Conservation (phyloP, 495 filamentous ascomycete species). For the Aspergillus affinis region DNA sequence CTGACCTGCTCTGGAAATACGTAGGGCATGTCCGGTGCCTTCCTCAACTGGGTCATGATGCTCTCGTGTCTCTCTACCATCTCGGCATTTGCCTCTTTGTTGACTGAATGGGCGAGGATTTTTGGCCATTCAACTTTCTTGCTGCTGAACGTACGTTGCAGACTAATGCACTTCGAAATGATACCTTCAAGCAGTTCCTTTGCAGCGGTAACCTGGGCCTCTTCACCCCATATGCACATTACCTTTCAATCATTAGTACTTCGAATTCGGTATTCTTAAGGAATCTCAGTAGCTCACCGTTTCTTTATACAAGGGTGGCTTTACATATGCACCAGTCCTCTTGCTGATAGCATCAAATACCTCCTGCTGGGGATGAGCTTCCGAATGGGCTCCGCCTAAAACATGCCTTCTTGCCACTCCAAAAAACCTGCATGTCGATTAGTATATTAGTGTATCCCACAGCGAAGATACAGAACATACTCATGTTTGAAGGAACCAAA, state of each 20-base stretch:
- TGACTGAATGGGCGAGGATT: conserved; percentile 16
- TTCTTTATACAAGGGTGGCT: conserved; percentile 21
- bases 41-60: conserved; percentile 28
- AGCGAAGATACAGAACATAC: conserved; percentile 17
- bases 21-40: conserved; percentile 23
- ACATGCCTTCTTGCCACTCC: conserved; percentile 15
- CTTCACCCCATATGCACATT: neutral
- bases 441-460: neutral
- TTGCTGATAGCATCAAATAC: conserved; percentile 26
- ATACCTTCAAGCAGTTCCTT: neutral
- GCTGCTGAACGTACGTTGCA: conserved; percentile 1
- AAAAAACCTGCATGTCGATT: conserved; percentile 18
- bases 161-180: neutral
- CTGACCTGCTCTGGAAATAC: conserved; percentile 30
- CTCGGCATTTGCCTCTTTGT: conserved; percentile 21
- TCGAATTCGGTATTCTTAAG: neutral
- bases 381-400: conserved; percentile 1
- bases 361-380: conserved; percentile 14
- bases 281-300: conserved; percentile 7
- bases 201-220: neutral
- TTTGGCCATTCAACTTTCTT: conserved; percentile 24
- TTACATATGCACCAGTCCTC: conserved; percentile 27
- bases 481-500: conserved; percentile 27
- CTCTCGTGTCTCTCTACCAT: conserved; percentile 25
- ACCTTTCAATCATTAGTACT: neutral